Conservation (phyloP, 768 basidiomycete genomes). For the Pleurotus tuoliensis region DNA sequence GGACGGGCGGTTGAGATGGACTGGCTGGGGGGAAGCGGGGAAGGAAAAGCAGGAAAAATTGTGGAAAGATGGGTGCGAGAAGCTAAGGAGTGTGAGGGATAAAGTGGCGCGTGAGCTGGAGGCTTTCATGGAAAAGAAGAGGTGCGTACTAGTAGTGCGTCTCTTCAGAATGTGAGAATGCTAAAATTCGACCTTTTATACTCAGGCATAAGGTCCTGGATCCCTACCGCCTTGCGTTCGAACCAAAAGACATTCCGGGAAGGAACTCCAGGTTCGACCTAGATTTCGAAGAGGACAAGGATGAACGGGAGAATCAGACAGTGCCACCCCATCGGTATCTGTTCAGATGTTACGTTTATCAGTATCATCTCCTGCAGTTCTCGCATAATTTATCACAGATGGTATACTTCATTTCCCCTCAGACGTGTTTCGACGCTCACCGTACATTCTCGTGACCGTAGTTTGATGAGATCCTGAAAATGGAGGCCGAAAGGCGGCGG, state of each 20-base stretch:
- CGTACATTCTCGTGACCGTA: conserved; percentile 18
- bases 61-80: conserved; percentile 30
- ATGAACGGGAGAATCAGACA: conserved; percentile 20
- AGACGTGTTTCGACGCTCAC: neutral
- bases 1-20: conserved; percentile 32
- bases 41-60: conserved; percentile 23
- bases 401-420: conserved; percentile 23
- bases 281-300: conserved; percentile 19
- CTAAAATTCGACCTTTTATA: neutral
- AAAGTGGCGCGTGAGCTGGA: conserved; percentile 35
- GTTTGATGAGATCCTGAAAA: conserved; percentile 51
- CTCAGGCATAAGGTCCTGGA: conserved; percentile 49
- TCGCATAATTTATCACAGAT: conserved; percentile 34
- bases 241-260: conserved; percentile 16
- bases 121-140: conserved; percentile 43
- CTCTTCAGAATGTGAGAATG: neutral
- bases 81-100: conserved; percentile 31
- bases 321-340: conserved; percentile 63
- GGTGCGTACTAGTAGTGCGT: conserved; percentile 32
- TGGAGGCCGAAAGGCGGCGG: conserved; percentile 45
- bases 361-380: conserved; percentile 47
- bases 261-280: conserved; percentile 16
- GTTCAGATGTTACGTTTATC: conserved; percentile 74
- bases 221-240: conserved; percentile 55
- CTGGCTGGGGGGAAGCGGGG: conserved; percentile 26